phyloP scores from a whole-genome alignment of 73 alveolate genomes.

The Tetrahymena elliotti region DNA sequence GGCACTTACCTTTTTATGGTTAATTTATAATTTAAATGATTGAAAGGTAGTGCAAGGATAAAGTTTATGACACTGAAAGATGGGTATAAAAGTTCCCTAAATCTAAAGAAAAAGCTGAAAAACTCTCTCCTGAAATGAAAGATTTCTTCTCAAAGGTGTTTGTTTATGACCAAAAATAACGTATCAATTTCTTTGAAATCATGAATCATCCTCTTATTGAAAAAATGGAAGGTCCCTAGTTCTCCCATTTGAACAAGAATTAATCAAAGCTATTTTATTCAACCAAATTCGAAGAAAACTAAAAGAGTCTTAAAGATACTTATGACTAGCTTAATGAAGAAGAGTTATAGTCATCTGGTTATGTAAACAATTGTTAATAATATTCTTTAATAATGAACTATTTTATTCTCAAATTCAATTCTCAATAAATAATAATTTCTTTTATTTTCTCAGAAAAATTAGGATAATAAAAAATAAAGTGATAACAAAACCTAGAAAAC shows the following conservation, averaged over 20 bases:
- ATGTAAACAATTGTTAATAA: too few species aligned
- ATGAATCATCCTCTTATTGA: not conserved
- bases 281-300: not conserved
- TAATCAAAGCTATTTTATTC: not conserved
- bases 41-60: not conserved
- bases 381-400: too few species aligned
- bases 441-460: not conserved
- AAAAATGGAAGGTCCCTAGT: not conserved
- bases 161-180: not conserved
- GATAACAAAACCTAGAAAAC: not conserved
- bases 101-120: not conserved
- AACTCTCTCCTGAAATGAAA: not conserved
- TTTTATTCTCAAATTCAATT: not conserved
- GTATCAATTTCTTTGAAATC: not conserved
- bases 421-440: not conserved
- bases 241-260: not conserved
- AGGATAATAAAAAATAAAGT: not conserved
- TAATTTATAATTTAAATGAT: not conserved
- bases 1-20: not conserved
- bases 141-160: not conserved
- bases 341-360: not conserved
- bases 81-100: not conserved
- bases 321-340: not conserved
- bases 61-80: not conserved
- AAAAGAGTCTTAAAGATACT: not conserved